phyloP scores from a whole-genome alignment of 73 alveolate species.

The Tetrahymena thermophila region DNA sequence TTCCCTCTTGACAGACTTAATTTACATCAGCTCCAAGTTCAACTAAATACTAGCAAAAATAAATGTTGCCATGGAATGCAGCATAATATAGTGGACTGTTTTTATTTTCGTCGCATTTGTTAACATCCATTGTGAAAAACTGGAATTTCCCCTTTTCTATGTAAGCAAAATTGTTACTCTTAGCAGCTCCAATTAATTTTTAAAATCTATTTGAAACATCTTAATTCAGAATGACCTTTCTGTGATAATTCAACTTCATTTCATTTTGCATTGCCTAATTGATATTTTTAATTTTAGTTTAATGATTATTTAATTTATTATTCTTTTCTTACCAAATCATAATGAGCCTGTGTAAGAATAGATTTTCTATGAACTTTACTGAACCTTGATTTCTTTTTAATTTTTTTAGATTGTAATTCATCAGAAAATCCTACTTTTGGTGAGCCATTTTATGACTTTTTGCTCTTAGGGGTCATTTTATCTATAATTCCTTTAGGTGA shows the following conservation, averaged over 20 bases:
- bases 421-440: neutral
- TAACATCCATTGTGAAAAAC: constrained; percentile 6
- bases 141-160: constrained; percentile 13
- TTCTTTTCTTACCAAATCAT: neutral
- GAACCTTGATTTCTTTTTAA: neutral
- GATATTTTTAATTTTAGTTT: no score
- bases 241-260: neutral
- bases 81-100: constrained; percentile 39
- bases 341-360: neutral
- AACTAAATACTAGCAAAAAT: constrained; percentile 13
- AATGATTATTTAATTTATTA: no score
- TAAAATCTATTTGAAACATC: neutral
- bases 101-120: constrained; percentile 13
- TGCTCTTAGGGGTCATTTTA: neutral
- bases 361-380: neutral
- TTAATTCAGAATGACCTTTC: neutral
- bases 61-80: constrained; percentile 35
- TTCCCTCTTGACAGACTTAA: constrained; percentile 16
- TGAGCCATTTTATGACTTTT: neutral
- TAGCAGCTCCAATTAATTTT: constrained; percentile 33
- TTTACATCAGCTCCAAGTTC: constrained; percentile 42
- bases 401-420: neutral
- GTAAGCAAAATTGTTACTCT: constrained; percentile 13
- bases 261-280: neutral
- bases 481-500: neutral